Conservation (phyloP, 495 filamentous ascomycete genomes). For the Neurospora sp. region DNA sequence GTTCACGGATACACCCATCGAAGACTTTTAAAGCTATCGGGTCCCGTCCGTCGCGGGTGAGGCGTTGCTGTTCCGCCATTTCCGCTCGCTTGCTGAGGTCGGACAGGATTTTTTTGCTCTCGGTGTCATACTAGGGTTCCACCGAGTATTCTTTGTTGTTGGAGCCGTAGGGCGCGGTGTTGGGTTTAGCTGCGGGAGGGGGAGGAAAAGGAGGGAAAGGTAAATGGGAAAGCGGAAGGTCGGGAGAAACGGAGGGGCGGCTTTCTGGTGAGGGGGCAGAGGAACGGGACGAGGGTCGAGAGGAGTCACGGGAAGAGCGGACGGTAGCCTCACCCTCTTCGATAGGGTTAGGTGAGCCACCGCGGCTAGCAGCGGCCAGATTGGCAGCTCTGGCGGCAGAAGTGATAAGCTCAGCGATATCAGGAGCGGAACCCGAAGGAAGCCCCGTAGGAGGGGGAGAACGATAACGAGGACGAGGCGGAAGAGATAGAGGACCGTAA, state of each 20-base stretch:
- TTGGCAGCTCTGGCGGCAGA: background rate
- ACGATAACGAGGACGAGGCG: background rate
- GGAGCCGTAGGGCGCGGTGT: background rate
- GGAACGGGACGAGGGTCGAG: background rate
- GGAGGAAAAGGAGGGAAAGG: background rate
- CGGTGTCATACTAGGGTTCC: background rate
- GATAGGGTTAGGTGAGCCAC: background rate
- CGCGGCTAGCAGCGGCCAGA: background rate
- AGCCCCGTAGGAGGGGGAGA: background rate
- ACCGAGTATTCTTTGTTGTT: background rate
- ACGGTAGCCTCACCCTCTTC: background rate
- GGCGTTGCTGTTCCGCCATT: background rate
- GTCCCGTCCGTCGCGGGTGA: background rate
- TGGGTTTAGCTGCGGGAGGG: background rate
- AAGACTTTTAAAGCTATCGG: background rate
- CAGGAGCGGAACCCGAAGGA: background rate
- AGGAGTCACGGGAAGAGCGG: background rate
- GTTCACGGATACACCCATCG: background rate
- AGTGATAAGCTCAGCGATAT: background rate
- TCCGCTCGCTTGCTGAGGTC: background rate
- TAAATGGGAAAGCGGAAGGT: background rate
- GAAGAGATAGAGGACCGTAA: background rate
- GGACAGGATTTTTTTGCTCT: background rate
- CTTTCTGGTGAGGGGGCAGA: background rate
- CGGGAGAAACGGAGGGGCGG: background rate